Evolutionary conservation across 768 basidiomycete species (phyloP).

Genomic region (Phylloporus sp.): DNA sequence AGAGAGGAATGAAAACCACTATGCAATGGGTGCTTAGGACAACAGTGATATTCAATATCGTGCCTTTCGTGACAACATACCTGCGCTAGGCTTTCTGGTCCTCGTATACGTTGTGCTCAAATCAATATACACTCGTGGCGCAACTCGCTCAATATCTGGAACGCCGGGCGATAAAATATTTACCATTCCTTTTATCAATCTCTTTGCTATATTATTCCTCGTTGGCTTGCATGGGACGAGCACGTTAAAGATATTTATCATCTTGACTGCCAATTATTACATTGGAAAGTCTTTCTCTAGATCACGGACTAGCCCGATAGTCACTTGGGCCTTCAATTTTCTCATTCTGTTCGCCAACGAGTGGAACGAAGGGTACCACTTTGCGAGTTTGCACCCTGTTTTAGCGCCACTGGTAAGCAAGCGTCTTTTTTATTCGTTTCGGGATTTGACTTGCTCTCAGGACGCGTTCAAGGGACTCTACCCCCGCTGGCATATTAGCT

Average conservation of each 20-base stretch:
- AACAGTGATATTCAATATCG: slow-evolving; percentile 91
- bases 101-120: slow-evolving; percentile 56
- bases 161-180: slow-evolving; percentile 28
- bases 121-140: slow-evolving; percentile 40
- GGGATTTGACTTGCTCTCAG: slow-evolving; percentile 34
- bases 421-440: background rate
- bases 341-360: slow-evolving; percentile 76
- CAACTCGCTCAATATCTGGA: slow-evolving; percentile 20
- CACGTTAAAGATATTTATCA: slow-evolving; percentile 68
- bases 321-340: slow-evolving; percentile 79
- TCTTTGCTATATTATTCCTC: slow-evolving; percentile 63
- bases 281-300: slow-evolving; percentile 48
- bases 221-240: slow-evolving; percentile 78
- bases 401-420: slow-evolving; percentile 59
- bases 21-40: slow-evolving; percentile 60
- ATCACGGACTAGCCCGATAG: slow-evolving; percentile 44
- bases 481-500: slow-evolving; percentile 89
- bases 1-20: background rate
- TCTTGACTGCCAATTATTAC: slow-evolving; percentile 66
- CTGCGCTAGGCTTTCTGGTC: slow-evolving; percentile 50
- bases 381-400: slow-evolving; percentile 49
- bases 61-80: slow-evolving; percentile 77
- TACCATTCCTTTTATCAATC: slow-evolving; percentile 55
- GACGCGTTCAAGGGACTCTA: slow-evolving; percentile 71
- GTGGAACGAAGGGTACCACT: slow-evolving; percentile 67